A percentile compares a stretch with the other conserved stretches of the same genome.
Conservation (phyloP, 2,329 filamentous ascomycete genomes). For the Myriosclerotinia duriaeana region DNA sequence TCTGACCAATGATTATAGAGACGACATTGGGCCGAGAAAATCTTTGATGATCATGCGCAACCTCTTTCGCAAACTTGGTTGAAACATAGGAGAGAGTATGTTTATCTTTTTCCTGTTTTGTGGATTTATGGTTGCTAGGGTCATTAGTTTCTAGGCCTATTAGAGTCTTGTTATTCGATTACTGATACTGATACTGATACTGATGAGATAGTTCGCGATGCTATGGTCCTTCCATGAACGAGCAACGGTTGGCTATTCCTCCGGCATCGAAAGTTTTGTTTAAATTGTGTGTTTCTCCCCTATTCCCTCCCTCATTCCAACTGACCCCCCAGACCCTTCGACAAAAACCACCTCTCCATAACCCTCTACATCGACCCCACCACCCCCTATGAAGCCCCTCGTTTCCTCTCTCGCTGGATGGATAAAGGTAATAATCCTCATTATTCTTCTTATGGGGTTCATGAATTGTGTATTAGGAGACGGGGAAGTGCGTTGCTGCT, state of each 20-base stretch:
- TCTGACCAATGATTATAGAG: slow-evolving; percentile 41
- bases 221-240: slow-evolving; percentile 48
- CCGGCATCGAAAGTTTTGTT: slow-evolving; percentile 54
- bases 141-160: too few species aligned
- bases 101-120: slow-evolving; percentile 26
- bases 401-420: slow-evolving; percentile 40
- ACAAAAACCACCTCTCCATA: slow-evolving; percentile 55
- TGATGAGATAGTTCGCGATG: slow-evolving; percentile 36
- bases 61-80: slow-evolving; percentile 52
- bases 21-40: slow-evolving; percentile 60
- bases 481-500: slow-evolving; percentile 52
- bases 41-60: slow-evolving; percentile 57
- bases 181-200: background rate
- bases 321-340: slow-evolving; percentile 48
- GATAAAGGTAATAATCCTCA: slow-evolving; percentile 35
- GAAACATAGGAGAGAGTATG: slow-evolving; percentile 45
- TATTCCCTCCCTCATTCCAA: background rate
- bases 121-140: background rate
- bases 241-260: slow-evolving; percentile 48
- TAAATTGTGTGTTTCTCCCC: slow-evolving; percentile 47
- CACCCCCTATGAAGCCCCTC: slow-evolving; percentile 38
- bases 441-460: slow-evolving; percentile 53
- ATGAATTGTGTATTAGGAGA: slow-evolving; percentile 55
- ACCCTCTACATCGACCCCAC: slow-evolving; percentile 51
- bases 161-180: background rate